These are phyloP conservation scores for Saccharomycodes ludwigii DNA, from an alignment of 805 yeast genomes.

Conservation along the genomic window DNA sequence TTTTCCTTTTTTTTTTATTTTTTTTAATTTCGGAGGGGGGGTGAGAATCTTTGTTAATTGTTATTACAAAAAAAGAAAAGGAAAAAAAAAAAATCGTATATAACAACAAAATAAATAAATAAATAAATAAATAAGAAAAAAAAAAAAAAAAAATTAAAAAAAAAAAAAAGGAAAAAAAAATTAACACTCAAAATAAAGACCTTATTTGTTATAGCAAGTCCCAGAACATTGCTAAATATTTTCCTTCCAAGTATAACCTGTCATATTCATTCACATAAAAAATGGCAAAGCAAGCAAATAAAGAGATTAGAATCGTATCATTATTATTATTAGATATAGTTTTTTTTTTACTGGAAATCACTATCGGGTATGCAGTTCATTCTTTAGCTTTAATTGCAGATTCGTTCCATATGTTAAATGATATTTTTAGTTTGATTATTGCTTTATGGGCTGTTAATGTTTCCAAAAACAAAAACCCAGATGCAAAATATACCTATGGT, in stretches of 20 bases:
- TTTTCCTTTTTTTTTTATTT: not conserved
- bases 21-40: not conserved
- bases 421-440: conserved; percentile 74
- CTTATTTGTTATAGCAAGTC: too few relatives aligned
- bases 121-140: not conserved
- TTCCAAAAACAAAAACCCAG: conserved; percentile 69
- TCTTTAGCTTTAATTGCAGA: conserved; percentile 93
- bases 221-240: too few relatives aligned
- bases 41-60: too few relatives aligned
- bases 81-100: not conserved
- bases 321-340: conserved; percentile 64
- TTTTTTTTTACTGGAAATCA: conserved; percentile 78
- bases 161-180: not conserved
- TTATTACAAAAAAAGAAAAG: too few relatives aligned
- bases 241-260: too few relatives aligned
- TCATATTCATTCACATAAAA: not conserved
- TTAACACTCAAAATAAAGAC: too few relatives aligned
- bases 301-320: conserved; percentile 61
- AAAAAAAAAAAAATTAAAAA: not conserved
- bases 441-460: conserved; percentile 96
- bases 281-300: conserved; percentile 22
- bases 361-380: conserved; percentile 82
- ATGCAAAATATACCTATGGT: conserved; percentile 87
- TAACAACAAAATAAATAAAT: too few relatives aligned
- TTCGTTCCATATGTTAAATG: conserved; percentile 95